Base-by-base conservation (phyloP, 2,329 filamentous ascomycete species). In the Xylariaceae sp. region DNA sequence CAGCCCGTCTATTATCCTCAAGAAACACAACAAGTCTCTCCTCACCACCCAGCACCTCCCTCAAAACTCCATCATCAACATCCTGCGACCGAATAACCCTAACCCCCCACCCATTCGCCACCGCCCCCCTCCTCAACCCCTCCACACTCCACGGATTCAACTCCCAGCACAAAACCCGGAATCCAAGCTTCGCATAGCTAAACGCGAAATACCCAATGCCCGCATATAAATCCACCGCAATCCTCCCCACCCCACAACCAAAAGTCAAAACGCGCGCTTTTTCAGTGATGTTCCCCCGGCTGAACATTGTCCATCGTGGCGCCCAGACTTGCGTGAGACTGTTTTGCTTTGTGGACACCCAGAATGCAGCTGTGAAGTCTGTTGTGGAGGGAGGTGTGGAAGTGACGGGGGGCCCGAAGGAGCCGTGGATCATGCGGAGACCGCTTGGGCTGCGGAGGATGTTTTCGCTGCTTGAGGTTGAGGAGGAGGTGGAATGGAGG, bases 141-240 rank as follows among this genome's bases (percentile, higher is more conserved):
- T 97, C 91, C 39, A 96, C 82, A 65, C 87, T 92, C 87, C 92
- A 89, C 0, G 88, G 87, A 72, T 96, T 97, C 51, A 97, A 77
- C 74, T 97, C 93, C 89, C 90, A 97, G 66, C 91, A 90, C 48
- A 94, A 77, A 1, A 97, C 88, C 53, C 82, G 76, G 68, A 92
- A 76, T 0, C 90, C 91, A 15, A 88, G 82, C 60, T 78, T 80
- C 5, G 87, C 82, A 74, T 96, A 97, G 37, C 85, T 89, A 69
- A 97, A 96, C 2, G 88, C 84, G 74, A 97, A 97, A 74, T 97
- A 97, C 4, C 93, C 93, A 64, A 97, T 96, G 0, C 93, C 93
- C 0, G 89, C 90, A 75, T 96, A 97, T 61, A 97, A 76, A 73
- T 97, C 93, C 0, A 95, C 82, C 0, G 87, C 84, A 72, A 58